phyloP scores from a whole-genome alignment of 1,139 yeast species.

The Kurtzmaniella quercitrusa region DNA sequence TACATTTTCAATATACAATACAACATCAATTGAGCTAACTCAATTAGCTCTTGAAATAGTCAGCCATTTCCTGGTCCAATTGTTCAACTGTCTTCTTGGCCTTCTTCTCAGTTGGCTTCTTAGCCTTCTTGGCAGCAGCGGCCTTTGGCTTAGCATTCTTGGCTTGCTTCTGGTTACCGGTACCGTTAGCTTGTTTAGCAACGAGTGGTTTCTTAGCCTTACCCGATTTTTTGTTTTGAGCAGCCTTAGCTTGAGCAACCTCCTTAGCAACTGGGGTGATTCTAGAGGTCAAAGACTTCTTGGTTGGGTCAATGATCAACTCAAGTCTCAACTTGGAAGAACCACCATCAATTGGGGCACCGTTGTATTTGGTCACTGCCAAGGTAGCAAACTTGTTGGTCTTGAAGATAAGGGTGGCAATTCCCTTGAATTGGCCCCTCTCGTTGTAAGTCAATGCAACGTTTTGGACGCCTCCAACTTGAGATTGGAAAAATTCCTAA shows the following conservation, averaged over 20 bases:
- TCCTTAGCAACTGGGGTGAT: slow-evolving; percentile 45
- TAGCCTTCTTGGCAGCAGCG: slow-evolving; percentile 24
- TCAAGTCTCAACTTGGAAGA: slow-evolving; percentile 75
- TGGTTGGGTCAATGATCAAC: slow-evolving; percentile 79
- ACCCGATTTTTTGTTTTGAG: slow-evolving; percentile 14
- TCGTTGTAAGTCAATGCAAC: slow-evolving; percentile 78
- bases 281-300: slow-evolving; percentile 72
- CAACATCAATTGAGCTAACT: not conserved
- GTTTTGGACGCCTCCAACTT: slow-evolving; percentile 78
- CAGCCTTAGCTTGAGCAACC: slow-evolving; percentile 17
- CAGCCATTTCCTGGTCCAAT: slow-evolving; percentile 93
- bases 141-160: slow-evolving; percentile 14
- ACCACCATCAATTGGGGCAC: slow-evolving; percentile 92
- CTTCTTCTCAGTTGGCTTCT: slow-evolving; percentile 34
- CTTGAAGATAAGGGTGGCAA: slow-evolving; percentile 80
- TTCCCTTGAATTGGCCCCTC: slow-evolving; percentile 87
- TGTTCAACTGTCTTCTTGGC: slow-evolving; percentile 82
- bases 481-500: slow-evolving; percentile 84
- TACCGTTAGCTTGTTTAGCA: slow-evolving; percentile 26
- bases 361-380: slow-evolving; percentile 84
- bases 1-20: not conserved
- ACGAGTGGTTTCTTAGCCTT: slow-evolving; percentile 24
- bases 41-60: slow-evolving; percentile 43
- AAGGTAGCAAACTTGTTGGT: slow-evolving; percentile 57
- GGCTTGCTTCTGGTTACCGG: slow-evolving; percentile 14